phyloP scores from a whole-genome alignment of 176 grass and related monocot species.

The Pontederia crassipes region DNA sequence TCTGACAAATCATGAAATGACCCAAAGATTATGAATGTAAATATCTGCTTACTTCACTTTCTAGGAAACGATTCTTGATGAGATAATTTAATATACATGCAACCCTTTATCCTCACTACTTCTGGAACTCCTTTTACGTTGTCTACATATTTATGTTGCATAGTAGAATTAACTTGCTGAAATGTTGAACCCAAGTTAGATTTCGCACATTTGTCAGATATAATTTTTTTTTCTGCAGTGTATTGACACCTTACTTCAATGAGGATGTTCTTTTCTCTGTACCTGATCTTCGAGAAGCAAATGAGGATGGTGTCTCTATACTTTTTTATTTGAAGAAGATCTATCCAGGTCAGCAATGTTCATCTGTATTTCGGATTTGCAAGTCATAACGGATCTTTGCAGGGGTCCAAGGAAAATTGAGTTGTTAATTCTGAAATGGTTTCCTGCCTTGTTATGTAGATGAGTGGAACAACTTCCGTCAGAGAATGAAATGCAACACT shows the following conservation, averaged over 20 bases:
- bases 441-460: constrained; percentile 32
- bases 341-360: constrained; percentile 47
- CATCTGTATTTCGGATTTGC: not conserved
- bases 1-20: too few relatives aligned
- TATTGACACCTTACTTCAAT: constrained; percentile 74
- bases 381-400: not conserved
- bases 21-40: too few relatives aligned
- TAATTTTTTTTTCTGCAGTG: constrained; percentile 29
- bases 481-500: constrained; percentile 35
- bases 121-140: too few relatives aligned
- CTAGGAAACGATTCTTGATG: too few relatives aligned
- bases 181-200: not conserved
- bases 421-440: not conserved
- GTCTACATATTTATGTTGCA: too few relatives aligned
- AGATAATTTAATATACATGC: too few relatives aligned
- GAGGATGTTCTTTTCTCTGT: constrained; percentile 73
- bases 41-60: too few relatives aligned
- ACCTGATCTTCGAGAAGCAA: constrained; percentile 64
- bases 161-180: too few relatives aligned
- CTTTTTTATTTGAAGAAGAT: constrained; percentile 97
- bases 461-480: constrained; percentile 79
- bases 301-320: constrained; percentile 90
- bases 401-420: not conserved
- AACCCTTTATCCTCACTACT: too few relatives aligned
- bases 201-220: constrained; percentile 15